A percentile compares a stretch with the other conserved stretches of the same genome.
Conservation (phyloP, 805 yeast genomes). For the Candida patagonica region DNA sequence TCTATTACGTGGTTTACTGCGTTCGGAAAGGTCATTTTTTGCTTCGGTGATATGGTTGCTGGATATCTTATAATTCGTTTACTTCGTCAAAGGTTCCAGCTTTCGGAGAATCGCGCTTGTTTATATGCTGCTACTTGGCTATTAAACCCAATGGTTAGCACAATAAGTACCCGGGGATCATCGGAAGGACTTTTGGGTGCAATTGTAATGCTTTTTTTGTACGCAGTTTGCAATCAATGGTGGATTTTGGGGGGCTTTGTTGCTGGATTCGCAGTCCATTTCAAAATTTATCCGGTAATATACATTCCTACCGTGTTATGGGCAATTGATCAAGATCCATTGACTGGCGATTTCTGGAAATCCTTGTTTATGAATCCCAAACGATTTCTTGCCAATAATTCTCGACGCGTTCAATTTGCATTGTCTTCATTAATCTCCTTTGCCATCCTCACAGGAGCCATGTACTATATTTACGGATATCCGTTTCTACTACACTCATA, state of each 20-base stretch:
- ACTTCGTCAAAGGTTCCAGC: conserved; percentile 25
- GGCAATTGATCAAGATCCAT: conserved; percentile 26
- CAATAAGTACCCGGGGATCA: conserved; percentile 88
- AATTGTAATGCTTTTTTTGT: conserved; percentile 48
- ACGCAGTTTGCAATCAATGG: conserved; percentile 34
- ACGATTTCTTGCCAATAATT: conserved; percentile 24
- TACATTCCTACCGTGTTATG: conserved; percentile 67
- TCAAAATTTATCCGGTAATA: conserved; percentile 86
- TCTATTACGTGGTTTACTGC: conserved; percentile 41
- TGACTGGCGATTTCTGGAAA: background rate
- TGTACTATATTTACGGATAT: conserved; percentile 64
- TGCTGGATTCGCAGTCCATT: conserved; percentile 76
- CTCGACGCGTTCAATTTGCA: conserved; percentile 35
- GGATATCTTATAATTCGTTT: conserved; percentile 51
- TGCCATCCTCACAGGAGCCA: conserved; percentile 37
- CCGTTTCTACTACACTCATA: conserved; percentile 74
- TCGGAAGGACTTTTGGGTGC: conserved; percentile 85
- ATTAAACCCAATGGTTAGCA: conserved; percentile 88
- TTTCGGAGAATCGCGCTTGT: conserved; percentile 29
- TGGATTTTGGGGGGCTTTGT: conserved; percentile 36
- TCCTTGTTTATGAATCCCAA: too few relatives aligned
- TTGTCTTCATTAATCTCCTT: conserved; percentile 37
- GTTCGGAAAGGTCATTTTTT: conserved; percentile 75
- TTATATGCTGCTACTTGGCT: conserved; percentile 64
- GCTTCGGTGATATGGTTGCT: conserved; percentile 69